Evolutionary conservation across 202 grass and related monocot species (phyloP).

Genomic region (Setaria viridis): DNA sequence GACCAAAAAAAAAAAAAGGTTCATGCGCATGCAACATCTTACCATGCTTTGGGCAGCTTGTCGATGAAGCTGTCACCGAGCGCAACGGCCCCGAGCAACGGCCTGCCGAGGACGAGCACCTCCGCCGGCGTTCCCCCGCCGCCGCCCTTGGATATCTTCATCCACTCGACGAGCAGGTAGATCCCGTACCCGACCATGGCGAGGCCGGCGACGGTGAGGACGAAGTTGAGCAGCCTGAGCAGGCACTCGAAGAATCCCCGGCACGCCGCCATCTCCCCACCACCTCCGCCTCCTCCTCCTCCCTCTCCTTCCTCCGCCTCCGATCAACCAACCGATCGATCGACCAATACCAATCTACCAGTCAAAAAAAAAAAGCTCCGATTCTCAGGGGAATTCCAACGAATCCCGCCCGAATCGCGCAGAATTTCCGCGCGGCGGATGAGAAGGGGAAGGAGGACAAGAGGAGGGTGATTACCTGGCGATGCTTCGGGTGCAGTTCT

Average conservation of each 20-base stretch:
- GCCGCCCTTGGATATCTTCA: slow-evolving; percentile 47
- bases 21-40: background rate
- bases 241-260: slow-evolving; percentile 79
- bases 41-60: slow-evolving; percentile 96
- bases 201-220: slow-evolving; percentile 77
- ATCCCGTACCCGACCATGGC: slow-evolving; percentile 87
- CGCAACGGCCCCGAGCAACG: slow-evolving; percentile 66
- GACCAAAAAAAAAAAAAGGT: background rate
- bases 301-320: background rate
- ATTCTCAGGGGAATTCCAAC: slow-evolving; percentile 18
- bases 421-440: background rate
- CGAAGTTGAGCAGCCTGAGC: slow-evolving; percentile 87
- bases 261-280: slow-evolving; percentile 67
- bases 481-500: slow-evolving; percentile 3
- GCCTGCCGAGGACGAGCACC: slow-evolving; percentile 69
- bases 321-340: slow-evolving; percentile 13
- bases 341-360: background rate
- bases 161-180: slow-evolving; percentile 85
- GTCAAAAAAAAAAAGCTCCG: background rate
- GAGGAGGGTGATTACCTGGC: slow-evolving; percentile 14
- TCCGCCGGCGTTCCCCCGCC: slow-evolving; percentile 40
- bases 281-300: background rate
- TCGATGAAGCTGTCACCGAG: slow-evolving; percentile 72
- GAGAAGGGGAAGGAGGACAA: background rate
- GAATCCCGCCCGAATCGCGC: background rate